These are phyloP conservation scores for Arthromyces matolae DNA, from an alignment of 768 basidiomycete species.

Conservation along the genomic window DNA sequence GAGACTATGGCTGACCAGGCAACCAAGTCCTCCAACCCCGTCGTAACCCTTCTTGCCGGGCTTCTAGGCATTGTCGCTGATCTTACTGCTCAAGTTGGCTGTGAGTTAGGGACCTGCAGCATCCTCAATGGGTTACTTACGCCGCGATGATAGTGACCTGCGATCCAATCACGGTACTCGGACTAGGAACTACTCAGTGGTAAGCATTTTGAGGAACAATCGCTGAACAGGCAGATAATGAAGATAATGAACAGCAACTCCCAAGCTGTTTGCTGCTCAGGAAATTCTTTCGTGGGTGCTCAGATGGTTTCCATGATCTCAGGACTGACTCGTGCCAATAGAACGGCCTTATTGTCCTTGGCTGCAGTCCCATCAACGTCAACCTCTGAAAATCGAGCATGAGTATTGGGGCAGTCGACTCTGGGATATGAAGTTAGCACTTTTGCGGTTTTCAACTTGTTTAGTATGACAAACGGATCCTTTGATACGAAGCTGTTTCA, in stretches of 20 bases:
- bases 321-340: background rate
- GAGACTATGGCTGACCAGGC: background rate
- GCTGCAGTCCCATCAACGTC: constrained; percentile 19
- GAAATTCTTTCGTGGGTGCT: constrained; percentile 16
- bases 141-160: constrained; percentile 8
- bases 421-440: no score
- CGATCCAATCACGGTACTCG: constrained; percentile 11
- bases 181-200: constrained; percentile 8
- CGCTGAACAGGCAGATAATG: background rate
- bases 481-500: no score
- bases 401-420: no score
- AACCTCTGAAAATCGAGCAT: constrained; percentile 12
- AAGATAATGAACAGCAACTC: constrained; percentile 8
- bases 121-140: background rate
- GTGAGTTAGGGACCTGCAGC: constrained; percentile 3
- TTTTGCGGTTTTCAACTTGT: no score
- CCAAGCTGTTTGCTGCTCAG: constrained; percentile 20
- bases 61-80: constrained; percentile 7
- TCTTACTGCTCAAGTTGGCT: constrained; percentile 11
- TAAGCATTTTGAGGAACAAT: background rate
- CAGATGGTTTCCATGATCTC: background rate
- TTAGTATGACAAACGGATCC: no score
- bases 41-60: constrained; percentile 6
- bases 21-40: constrained; percentile 1
- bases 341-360: constrained; percentile 14